These are phyloP conservation scores for Epichloe gansuensis DNA, from an alignment of 2,329 filamentous ascomycete genomes.

Conservation along the genomic window DNA sequence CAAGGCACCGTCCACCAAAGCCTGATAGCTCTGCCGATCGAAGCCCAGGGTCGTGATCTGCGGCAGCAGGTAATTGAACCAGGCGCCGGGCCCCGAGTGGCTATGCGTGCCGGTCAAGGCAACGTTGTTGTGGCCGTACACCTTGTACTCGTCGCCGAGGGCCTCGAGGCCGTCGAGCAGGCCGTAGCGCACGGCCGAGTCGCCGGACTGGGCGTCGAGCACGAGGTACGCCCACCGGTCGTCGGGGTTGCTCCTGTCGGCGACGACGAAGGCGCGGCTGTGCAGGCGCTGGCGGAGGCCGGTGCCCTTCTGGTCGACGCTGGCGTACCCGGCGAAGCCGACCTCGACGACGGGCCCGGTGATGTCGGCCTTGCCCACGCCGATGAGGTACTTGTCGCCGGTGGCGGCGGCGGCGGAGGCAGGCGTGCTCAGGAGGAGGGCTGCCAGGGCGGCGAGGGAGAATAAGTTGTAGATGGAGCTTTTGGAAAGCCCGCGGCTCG, in stretches of 20 bases:
- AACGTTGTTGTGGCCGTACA: constrained; percentile 70
- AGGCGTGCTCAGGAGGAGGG: background rate
- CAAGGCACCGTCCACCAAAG: constrained; percentile 77
- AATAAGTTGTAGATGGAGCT: constrained; percentile 7
- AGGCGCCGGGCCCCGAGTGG: constrained; percentile 82
- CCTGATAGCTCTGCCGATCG: constrained; percentile 72
- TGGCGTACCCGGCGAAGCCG: constrained; percentile 86
- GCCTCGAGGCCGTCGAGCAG: constrained; percentile 62
- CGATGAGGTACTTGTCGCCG: constrained; percentile 35
- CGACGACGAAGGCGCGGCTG: constrained; percentile 81
- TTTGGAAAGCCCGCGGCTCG: background rate
- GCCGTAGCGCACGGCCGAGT: constrained; percentile 80
- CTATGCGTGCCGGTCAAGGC: constrained; percentile 89
- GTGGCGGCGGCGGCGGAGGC: background rate
- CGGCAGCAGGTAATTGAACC: constrained; percentile 87
- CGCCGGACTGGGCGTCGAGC: constrained; percentile 75
- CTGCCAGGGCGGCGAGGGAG: background rate
- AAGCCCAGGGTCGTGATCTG: constrained; percentile 86
- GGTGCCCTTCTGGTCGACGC: constrained; percentile 67
- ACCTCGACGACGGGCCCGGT: constrained; percentile 76
- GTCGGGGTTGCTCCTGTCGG: constrained; percentile 47
- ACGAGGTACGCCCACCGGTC: constrained; percentile 81
- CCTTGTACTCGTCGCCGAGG: constrained; percentile 58
- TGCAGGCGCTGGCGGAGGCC: constrained; percentile 81
- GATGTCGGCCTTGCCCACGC: constrained; percentile 46